phyloP scores from a whole-genome alignment of 805 yeast species.

The Candida taoyuanica region DNA sequence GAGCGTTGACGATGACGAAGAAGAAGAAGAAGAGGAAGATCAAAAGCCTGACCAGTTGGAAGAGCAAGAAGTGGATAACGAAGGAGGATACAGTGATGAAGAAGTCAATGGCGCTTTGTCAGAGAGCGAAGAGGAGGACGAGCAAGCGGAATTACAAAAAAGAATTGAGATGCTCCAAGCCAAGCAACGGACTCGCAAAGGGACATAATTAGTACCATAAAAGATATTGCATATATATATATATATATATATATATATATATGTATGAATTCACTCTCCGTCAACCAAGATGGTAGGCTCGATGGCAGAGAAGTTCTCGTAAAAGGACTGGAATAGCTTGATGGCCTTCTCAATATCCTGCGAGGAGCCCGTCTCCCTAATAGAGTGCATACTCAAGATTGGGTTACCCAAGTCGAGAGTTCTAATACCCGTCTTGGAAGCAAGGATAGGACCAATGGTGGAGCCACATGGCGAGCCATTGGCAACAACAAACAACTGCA shows the following conservation, averaged over 20 bases:
- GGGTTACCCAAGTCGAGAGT: conserved; percentile 91
- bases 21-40: conserved; percentile 24
- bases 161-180: conserved; percentile 23
- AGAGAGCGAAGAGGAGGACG: conserved; percentile 24
- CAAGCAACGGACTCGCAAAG: conserved; percentile 22
- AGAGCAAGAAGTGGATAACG: conserved; percentile 6
- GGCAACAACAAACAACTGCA: conserved; percentile 88
- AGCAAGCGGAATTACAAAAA: conserved; percentile 20
- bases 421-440: conserved; percentile 81
- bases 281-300: conserved; percentile 42
- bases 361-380: conserved; percentile 87
- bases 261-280: conserved; percentile 14
- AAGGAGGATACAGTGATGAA: conserved; percentile 32
- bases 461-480: conserved; percentile 95
- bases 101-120: conserved; percentile 24
- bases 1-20: conserved; percentile 29
- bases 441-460: conserved; percentile 91
- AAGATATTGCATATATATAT: background rate
- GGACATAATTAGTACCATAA: conserved; percentile 4
- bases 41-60: conserved; percentile 26
- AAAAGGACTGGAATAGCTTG: conserved; percentile 59
- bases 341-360: conserved; percentile 63
- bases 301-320: conserved; percentile 38
- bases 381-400: conserved; percentile 88
- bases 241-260: background rate